Base-by-base conservation (phyloP, 2,329 filamentous ascomycete species). In the Monascus ruber region DNA sequence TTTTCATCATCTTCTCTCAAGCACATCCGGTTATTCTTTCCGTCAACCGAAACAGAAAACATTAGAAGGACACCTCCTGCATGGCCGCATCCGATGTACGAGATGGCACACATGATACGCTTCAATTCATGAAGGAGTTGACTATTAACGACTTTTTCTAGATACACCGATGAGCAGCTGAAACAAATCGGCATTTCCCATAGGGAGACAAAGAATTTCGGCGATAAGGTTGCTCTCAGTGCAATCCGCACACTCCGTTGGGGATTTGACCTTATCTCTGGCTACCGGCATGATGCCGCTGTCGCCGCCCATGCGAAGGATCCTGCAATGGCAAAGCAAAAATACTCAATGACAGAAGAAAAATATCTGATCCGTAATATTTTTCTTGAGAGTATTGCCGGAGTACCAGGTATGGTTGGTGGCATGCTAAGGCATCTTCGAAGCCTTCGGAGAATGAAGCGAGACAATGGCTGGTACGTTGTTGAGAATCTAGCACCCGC, bases 401-500 rank as follows among this genome's bases (percentile, higher is more conserved):
- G 86, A 26, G 88, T 95, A 0, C 88, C 89, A 0, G 89, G 89
- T 9, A 95, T 95, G 85, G 87, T 94, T 1, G 88, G 81, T 0
- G 88, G 85, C 25, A 94, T 94, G 83, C 70, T 95, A 2, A 73
- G 88, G 11, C 89, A 95, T 63, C 72, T 95, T 26, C 78, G 82
- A 56, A 86, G 79, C 44, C 74, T 94, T 53, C 73, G 88, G 27
- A 73, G 80, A 29, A 79, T 94, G 70, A 84, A 84, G 69, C 72
- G 87, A 40, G 88, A 94, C 61, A 91, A 94, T 52, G 88, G 88
- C 50, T 94, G 78, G 76, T 72, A 47, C 52, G 53, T 17, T 17
- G 53, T 17, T 17, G 17, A 17, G 2, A 17, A 17, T 17, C 17
- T 17, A 17, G 17, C 17, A 17, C 17, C 17, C 17, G 68, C 29